These are phyloP conservation scores for Pascua sp. DNA, from an alignment of 1,284 basidiomycete genomes.

Conservation along the genomic window DNA sequence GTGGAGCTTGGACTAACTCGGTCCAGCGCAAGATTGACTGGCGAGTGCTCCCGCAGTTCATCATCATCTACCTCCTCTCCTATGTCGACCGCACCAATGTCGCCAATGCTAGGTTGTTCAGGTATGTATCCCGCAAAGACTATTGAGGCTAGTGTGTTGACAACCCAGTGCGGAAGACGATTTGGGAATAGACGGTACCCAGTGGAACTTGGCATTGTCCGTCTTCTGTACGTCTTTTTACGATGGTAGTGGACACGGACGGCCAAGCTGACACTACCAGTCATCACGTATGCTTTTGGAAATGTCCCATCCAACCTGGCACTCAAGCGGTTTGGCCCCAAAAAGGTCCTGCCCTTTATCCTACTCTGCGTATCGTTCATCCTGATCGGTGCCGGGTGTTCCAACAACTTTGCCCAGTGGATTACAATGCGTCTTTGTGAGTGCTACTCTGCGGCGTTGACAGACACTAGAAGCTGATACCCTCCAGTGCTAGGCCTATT, in stretches of 20 bases:
- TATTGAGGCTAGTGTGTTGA: no score
- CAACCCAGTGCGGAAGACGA: no score
- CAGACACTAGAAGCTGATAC: no score
- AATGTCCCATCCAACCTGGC: not conserved
- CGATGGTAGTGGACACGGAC: not conserved
- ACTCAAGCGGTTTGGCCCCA: not conserved
- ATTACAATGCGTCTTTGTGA: not conserved
- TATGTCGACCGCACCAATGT: conserved; percentile 32
- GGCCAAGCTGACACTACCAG: not conserved
- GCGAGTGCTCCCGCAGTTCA: conserved; percentile 48
- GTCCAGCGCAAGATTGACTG: conserved; percentile 49
- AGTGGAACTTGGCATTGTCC: conserved; percentile 15
- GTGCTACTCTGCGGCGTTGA: not conserved
- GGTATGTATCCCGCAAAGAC: no score
- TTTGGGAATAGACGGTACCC: no score
- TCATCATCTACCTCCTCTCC: conserved; percentile 43
- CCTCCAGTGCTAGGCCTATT: no score
- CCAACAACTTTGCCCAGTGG: conserved; percentile 9
- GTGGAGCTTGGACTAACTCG: conserved; percentile 30
- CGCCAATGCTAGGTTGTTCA: no score
- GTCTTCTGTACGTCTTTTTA: not conserved
- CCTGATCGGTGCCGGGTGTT: not conserved
- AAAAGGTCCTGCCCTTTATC: conserved; percentile 1
- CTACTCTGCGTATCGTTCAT: not conserved
- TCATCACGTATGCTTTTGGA: not conserved